Evolutionary conservation across 441 rosid genomes (phyloP).

Genomic region (Viola pubescens): DNA sequence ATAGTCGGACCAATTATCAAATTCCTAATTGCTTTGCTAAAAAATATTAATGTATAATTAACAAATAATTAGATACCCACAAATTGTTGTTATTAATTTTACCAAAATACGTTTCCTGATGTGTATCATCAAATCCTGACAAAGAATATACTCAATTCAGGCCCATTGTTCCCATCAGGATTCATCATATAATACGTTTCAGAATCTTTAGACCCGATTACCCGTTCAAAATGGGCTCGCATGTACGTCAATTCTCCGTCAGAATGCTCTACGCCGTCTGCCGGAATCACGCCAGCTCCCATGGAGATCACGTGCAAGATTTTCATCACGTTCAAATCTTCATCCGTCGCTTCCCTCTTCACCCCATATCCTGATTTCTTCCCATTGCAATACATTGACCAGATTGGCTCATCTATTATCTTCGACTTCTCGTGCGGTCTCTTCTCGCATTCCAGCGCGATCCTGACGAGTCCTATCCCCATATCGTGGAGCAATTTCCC

Average conservation of each 20-base stretch:
- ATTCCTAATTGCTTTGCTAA: no score
- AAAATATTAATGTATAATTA: no score
- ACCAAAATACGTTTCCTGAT: no score
- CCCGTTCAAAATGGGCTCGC: constrained; percentile 78
- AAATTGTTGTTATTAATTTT: no score
- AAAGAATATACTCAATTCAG: constrained; percentile 59
- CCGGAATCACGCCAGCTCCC: constrained; percentile 80
- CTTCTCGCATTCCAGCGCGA: constrained; percentile 78
- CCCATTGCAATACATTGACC: constrained; percentile 74
- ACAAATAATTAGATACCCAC: no score
- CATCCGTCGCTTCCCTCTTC: constrained; percentile 62
- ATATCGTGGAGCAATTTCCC: constrained; percentile 69
- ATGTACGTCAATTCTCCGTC: constrained; percentile 74
- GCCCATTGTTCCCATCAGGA: constrained; percentile 64
- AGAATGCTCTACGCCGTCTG: constrained; percentile 22
- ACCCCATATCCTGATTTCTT: constrained; percentile 70
- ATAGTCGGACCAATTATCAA: no score
- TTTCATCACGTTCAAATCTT: constrained; percentile 68
- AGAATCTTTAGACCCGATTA: constrained; percentile 72
- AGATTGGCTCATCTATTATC: constrained; percentile 56
- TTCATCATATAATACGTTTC: constrained; percentile 81
- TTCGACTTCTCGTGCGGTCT: constrained; percentile 49
- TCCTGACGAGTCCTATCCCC: constrained; percentile 58
- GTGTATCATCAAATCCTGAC: constrained; percentile 8
- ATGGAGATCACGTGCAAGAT: constrained; percentile 60